These are phyloP conservation scores for Fusarium sp. DNA, from an alignment of 2,329 filamentous ascomycete species.

Conservation along the genomic window DNA sequence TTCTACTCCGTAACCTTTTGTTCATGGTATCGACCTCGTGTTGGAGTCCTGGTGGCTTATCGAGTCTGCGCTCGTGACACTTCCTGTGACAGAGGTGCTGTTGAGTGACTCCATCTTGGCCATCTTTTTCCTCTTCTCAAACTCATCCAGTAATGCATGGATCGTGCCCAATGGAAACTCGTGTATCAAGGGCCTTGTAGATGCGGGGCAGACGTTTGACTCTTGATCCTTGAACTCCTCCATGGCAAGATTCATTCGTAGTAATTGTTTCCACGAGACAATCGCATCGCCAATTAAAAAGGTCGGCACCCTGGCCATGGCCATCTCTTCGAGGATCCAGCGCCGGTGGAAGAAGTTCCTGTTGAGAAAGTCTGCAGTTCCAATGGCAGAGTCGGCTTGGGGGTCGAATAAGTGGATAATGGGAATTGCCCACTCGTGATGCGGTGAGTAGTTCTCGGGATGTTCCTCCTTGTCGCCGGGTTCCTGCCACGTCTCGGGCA, in stretches of 20 bases:
- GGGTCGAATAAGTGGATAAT: slow-evolving; percentile 40
- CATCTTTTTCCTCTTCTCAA: slow-evolving; percentile 28
- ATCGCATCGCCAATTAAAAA: slow-evolving; percentile 49
- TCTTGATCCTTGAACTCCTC: slow-evolving; percentile 49
- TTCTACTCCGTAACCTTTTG: neutral
- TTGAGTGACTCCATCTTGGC: slow-evolving; percentile 28
- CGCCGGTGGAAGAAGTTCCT: slow-evolving; percentile 48
- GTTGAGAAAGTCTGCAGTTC: slow-evolving; percentile 42
- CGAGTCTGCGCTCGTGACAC: slow-evolving; percentile 17
- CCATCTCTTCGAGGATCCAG: slow-evolving; percentile 51
- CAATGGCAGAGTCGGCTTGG: slow-evolving; percentile 35
- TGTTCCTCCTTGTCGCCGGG: slow-evolving; percentile 46
- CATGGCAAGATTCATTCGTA: slow-evolving; percentile 47
- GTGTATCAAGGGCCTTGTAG: slow-evolving; percentile 1
- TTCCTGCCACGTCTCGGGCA: slow-evolving; percentile 47
- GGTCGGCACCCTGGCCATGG: slow-evolving; percentile 45
- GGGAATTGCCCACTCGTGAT: slow-evolving; percentile 43
- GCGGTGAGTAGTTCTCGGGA: slow-evolving; percentile 48
- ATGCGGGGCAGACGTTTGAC: slow-evolving; percentile 43
- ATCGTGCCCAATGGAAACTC: slow-evolving; percentile 31
- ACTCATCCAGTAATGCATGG: slow-evolving; percentile 30
- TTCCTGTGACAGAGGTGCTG: slow-evolving; percentile 10
- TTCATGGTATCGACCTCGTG: neutral
- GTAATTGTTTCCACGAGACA: slow-evolving; percentile 49
- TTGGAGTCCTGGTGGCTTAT: slow-evolving; percentile 13